Percentiles rank a stretch among this genome's conserved stretches.
phyloP scores from a whole-genome alignment of 2,329 filamentous ascomycete genomes.

The Massarina eburnea region DNA sequence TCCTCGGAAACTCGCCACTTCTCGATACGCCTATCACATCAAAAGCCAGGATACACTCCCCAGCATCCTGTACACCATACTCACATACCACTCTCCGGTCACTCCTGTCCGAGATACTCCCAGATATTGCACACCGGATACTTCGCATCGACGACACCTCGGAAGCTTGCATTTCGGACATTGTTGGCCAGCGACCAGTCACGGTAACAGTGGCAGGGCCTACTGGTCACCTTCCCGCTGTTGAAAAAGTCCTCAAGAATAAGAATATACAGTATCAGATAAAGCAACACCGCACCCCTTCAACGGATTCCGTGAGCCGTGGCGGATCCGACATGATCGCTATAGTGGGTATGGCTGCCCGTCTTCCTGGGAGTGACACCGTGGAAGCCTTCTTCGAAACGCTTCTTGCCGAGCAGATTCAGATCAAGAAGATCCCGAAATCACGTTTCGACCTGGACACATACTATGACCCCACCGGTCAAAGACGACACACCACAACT shows the following conservation, averaged over 20 bases:
- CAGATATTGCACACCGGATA: not conserved
- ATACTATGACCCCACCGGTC: conserved; percentile 1
- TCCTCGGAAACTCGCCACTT: not conserved
- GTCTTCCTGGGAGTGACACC: conserved; percentile 1
- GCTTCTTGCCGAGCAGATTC: conserved; percentile 33
- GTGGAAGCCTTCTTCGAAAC: conserved; percentile 13
- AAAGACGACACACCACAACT: not conserved
- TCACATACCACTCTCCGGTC: not conserved
- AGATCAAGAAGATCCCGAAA: conserved; percentile 24
- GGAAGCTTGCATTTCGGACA: not conserved
- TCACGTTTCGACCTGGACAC: conserved; percentile 21
- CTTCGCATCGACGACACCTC: not conserved
- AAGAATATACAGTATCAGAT: not conserved
- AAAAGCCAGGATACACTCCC: not conserved
- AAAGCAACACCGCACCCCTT: not conserved
- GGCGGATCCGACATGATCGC: conserved; percentile 3
- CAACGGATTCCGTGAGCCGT: not conserved
- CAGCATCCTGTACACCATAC: not conserved
- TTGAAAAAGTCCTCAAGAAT: not conserved
- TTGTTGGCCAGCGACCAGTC: not conserved
- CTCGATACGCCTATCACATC: not conserved
- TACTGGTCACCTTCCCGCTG: not conserved
- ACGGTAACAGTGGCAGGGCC: not conserved
- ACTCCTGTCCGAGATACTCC: not conserved
- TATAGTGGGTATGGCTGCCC: conserved; percentile 5